Evolutionary conservation across 2,329 filamentous ascomycete species (phyloP), one percentile per base, ranked within the genome.

Genomic region (Colletotrichum shisoi): DNA sequence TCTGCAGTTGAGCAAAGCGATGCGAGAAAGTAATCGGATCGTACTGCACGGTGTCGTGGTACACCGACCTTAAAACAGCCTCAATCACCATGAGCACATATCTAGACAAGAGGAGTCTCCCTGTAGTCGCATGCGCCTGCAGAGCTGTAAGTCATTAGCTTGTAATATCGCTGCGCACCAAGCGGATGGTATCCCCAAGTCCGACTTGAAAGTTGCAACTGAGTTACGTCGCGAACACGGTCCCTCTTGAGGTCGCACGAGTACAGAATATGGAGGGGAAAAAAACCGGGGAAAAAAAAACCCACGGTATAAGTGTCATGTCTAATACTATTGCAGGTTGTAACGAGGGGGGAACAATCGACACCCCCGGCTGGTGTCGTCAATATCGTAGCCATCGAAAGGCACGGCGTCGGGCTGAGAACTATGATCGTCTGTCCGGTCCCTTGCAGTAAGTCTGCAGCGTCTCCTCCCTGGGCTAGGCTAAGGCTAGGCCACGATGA

Each of bases 101-200:
- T 37, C 34, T 58, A 19, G 52, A 40, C 44, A 57, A 21, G 17
- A 45, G 27, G 11, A 11, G 12, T 31, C 4, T 37, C 19, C 44
- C 39, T 34, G 40, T 27, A 27, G 8, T 53, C 21, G 40, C 62
- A 24, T 19, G 15, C 11, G 39, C 48, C 61, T 40, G 54, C 56
- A 49, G 19, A 31, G 57, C 44, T 67, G 63, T 52, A 63, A 67
- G 63, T 63, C 63, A 63, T 67, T 53, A n/a, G n/a, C 52, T 67
- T 63, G 24, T 59, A 21, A 24, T 11, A 65, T 15, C 21, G 40
- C 57, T 21, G 17, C 12, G 49, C 49, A 61, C 27, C 6, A 52
- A 53, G 21, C 51, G 15, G 51, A 15, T 19, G 53, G 13, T 19
- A 9, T 44, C 27, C 27, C 27, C 21, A 44, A 15, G 42, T 17